Conservation (phyloP, 2,329 filamentous ascomycete genomes). For the Ophiostoma perfectum region DNA sequence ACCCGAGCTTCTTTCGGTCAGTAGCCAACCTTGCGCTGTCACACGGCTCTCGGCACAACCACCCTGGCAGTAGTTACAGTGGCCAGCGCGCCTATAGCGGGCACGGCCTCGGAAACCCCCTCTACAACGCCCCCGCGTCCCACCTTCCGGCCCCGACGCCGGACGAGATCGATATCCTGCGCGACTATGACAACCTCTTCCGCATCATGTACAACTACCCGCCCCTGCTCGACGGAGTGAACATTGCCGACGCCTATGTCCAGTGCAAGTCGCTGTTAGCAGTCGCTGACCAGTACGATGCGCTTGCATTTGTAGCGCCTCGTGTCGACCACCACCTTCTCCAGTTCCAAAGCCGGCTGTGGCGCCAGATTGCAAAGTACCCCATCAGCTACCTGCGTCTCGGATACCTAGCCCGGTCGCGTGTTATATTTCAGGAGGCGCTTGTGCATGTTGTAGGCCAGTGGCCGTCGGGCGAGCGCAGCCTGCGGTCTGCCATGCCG, state of each 20-base stretch:
- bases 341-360: constrained; percentile 82
- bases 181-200: constrained; percentile 93
- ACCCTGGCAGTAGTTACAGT: constrained; percentile 38
- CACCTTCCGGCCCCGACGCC: constrained; percentile 44
- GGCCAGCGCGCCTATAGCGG: constrained; percentile 28
- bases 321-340: constrained; percentile 90
- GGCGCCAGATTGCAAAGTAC: constrained; percentile 96
- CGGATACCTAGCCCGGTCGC: constrained; percentile 76
- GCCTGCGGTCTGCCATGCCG: constrained; percentile 68
- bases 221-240: constrained; percentile 73
- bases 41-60: constrained; percentile 37
- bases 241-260: constrained; percentile 87
- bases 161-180: constrained; percentile 68
- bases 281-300: constrained; percentile 92
- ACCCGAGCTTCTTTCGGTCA: constrained; percentile 70
- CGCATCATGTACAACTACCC: constrained; percentile 93
- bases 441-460: constrained; percentile 91
- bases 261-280: constrained; percentile 87
- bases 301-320: constrained; percentile 77
- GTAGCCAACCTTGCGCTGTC: constrained; percentile 68
- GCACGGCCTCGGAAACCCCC: constrained; percentile 27
- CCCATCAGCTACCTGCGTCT: constrained; percentile 87
- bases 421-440: constrained; percentile 79
- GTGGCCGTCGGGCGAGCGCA: constrained; percentile 77
- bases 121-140: constrained; percentile 22